Evolutionary conservation across 2,329 filamentous ascomycete genomes (phyloP), one percentile per base, ranked within the genome.

Genomic region (Harringtonia aguacate): DNA sequence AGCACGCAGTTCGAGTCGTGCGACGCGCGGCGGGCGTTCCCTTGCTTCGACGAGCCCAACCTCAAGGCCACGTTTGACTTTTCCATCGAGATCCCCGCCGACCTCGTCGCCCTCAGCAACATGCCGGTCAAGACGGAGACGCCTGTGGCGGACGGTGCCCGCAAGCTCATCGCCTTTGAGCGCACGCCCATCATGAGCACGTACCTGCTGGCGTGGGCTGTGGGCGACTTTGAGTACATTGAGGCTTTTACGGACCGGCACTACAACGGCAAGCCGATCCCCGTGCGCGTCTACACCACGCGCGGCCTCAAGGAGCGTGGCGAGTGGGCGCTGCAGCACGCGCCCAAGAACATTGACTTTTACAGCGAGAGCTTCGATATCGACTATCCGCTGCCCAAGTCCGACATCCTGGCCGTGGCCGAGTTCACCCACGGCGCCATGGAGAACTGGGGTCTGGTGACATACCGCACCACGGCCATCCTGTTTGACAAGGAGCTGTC

Each of bases 1-100:
- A 94, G 86, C 69, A 98, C 92, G 39, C 92, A 98, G 61, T 98
- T 98, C 59, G 92, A 98, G 70, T 84, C 89, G 37, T 95, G 88
- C 58, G 92, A 98, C 65, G 92, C 92, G 49, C 83, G 92, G 52
- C 77, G 89, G 53, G 90, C 92, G 9, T 95, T 98, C 66, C 92
- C 92, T 39, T 98, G 92, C 68, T 97, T 97, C 58, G 92, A 98
- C 59, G 92, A 98, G 68, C 92, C 92, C 35, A 95, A 94, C 57
- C 75, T 97, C 51, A 98, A 98, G 68, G 87, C 92, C 12, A 90
- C 88, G 3, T 97, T 95, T 58, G 89, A 95, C 62, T 85, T 98
- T 47, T 76, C 88, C 56, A 84, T 98, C 50, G 90, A 97, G 67
- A 76, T 95, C 38, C 90, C 92, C 15, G 81, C 84, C 38, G 86